Evolutionary conservation across 768 basidiomycete genomes (phyloP).

Genomic region (Suillus fuscotomentosus): DNA sequence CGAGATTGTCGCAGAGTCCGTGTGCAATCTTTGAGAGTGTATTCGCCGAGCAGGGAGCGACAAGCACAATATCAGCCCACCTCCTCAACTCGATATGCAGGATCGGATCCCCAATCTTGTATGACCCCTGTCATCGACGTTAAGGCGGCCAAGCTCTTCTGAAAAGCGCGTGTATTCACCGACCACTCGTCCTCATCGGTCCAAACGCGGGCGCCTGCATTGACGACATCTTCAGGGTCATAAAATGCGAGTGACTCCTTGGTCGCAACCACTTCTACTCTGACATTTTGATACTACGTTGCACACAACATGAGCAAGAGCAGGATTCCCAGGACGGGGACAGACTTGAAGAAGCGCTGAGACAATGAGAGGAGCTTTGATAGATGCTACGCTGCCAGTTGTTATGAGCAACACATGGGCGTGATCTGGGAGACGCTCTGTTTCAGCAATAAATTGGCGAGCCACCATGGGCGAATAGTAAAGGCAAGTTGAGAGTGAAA

Average conservation of each 20-base stretch:
- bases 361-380: conserved; percentile 92
- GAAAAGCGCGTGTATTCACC: conserved; percentile 43
- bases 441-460: conserved; percentile 26
- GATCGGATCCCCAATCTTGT: conserved; percentile 85
- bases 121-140: conserved; percentile 50
- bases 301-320: background rate
- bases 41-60: conserved; percentile 97
- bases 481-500: background rate
- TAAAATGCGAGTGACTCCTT: conserved; percentile 80
- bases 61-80: conserved; percentile 95
- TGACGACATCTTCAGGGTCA: conserved; percentile 48
- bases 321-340: background rate
- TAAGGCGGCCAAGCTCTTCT: background rate
- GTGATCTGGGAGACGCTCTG: conserved; percentile 24
- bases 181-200: conserved; percentile 92
- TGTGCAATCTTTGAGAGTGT: conserved; percentile 93
- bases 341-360: conserved; percentile 61
- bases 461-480: background rate
- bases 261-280: conserved; percentile 83
- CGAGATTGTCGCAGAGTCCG: conserved; percentile 89
- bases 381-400: conserved; percentile 92
- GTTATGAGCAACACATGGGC: conserved; percentile 79
- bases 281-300: conserved; percentile 67
- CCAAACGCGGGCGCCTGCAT: conserved; percentile 70
- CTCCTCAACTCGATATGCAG: conserved; percentile 92